phyloP scores from a whole-genome alignment of 495 filamentous ascomycete genomes.

The Neurospora terricola region DNA sequence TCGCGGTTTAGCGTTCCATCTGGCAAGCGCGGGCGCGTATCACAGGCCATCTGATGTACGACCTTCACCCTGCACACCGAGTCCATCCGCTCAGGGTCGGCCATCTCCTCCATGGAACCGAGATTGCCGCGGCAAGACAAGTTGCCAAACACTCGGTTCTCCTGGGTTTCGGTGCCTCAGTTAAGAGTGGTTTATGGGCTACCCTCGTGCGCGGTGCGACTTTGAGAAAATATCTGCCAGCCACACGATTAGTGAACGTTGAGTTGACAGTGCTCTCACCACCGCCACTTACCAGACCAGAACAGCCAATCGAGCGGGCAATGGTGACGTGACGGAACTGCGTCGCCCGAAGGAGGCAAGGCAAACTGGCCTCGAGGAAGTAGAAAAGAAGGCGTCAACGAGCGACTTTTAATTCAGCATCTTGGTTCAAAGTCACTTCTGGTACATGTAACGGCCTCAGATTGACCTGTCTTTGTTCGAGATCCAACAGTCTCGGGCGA shows the following conservation, averaged over 20 bases:
- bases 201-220: not conserved
- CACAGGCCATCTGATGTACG: not conserved
- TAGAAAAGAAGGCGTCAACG: not conserved
- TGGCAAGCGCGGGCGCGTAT: not conserved
- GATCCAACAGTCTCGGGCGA: not conserved
- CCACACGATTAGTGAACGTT: not conserved
- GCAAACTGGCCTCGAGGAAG: not conserved
- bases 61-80: not conserved
- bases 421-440: not conserved
- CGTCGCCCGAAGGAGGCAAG: not conserved
- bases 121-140: not conserved
- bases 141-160: not conserved
- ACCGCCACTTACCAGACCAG: not conserved
- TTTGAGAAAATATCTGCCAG: not conserved
- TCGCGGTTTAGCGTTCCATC: not conserved
- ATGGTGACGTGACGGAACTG: not conserved
- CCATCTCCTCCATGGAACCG: not conserved
- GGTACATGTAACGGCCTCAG: not conserved
- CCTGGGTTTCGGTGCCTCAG: not conserved
- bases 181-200: not conserved
- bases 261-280: not conserved
- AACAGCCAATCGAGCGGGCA: not conserved
- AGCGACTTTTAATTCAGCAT: not conserved
- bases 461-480: not conserved
- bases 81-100: not conserved